Evolutionary conservation across 331 rosid genomes (phyloP).

Genomic region (Acacia concinna): DNA sequence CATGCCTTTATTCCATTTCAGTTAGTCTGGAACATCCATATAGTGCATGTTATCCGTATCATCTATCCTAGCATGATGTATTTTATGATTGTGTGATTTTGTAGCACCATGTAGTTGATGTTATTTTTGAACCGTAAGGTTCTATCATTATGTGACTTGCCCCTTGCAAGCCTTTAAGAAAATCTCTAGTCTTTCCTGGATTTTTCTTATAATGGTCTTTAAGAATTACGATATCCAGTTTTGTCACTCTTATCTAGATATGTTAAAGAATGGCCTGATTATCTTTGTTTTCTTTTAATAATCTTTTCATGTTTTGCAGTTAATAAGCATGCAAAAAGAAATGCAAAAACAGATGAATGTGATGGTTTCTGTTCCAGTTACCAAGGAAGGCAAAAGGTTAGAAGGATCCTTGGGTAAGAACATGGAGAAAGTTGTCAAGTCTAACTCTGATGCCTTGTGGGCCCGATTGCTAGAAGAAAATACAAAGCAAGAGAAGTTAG

Average conservation of each 20-base stretch:
- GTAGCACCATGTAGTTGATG: conserved; percentile 11
- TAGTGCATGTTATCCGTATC: background rate
- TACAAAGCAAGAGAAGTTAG: conserved; percentile 75
- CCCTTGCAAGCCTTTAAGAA: background rate
- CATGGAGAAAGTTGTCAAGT: conserved; percentile 80
- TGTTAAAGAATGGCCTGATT: conserved; percentile 13
- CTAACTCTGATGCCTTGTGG: conserved; percentile 84
- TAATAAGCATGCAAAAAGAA: conserved; percentile 78
- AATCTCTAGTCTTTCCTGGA: background rate
- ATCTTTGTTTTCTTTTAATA: background rate
- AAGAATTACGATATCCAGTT: background rate
- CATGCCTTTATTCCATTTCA: background rate
- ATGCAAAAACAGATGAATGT: conserved; percentile 87
- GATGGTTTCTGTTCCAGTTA: conserved; percentile 62
- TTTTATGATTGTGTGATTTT: conserved; percentile 18
- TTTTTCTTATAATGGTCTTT: background rate
- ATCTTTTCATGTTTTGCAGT: conserved; percentile 47
- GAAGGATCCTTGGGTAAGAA: conserved; percentile 81
- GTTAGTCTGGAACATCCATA: background rate
- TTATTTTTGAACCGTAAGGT: background rate
- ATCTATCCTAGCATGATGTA: background rate
- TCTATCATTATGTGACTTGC: conserved; percentile 8
- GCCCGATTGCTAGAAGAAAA: conserved; percentile 88
- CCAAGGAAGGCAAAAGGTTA: conserved; percentile 89
- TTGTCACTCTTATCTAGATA: background rate